Base-by-base conservation (phyloP, 2,329 filamentous ascomycete genomes). In the Trichophyton schoenleinii region DNA sequence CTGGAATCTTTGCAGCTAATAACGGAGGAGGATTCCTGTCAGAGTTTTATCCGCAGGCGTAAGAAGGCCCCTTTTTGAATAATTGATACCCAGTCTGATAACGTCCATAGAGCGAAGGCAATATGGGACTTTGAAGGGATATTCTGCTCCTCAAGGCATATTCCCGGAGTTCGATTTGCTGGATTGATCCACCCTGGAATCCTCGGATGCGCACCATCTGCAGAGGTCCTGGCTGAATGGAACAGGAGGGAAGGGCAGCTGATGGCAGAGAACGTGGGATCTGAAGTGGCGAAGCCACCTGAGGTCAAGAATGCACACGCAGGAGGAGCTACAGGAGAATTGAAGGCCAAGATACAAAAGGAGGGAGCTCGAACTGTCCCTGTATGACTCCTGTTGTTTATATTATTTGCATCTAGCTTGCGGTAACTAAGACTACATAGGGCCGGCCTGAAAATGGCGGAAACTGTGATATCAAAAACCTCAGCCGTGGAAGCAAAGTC, bases 111-210 rank as follows among this genome's bases (percentile, higher is more conserved):
- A 3, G 84, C 84, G 18, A 88, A 87, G 74, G 86, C 86, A 1
- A 88, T 88, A 68, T 88, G 86, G 86, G 86, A 88, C 71, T 88
- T 88, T 64, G 85, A 88, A 74, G 86, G 86, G 60, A 88, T 88
- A 67, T 85, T 88, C 75, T 95, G 89, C 77, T 87, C 87, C 2
- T 91, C 87, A 5, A 84, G 91, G 15, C 91, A 96, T 72, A 89
- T 94, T 64, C 89, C 89, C 0, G 87, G 88, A 64, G 91, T 96
- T 48, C 87, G 89, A 48, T 96, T 96, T 71, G 84, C 91, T 0
- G 90, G 91, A 0, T 80, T 96, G 36, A 95, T 96, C 70, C 91
- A 96, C 71, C 91, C 91, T 0, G 91, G 91, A 3, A 96, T 96
- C 65, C 78, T 96, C 8, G 91, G 91, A 18, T 95, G 90, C 69